Conservation (phyloP, 495 filamentous ascomycete species). For the Neurospora sp. region DNA sequence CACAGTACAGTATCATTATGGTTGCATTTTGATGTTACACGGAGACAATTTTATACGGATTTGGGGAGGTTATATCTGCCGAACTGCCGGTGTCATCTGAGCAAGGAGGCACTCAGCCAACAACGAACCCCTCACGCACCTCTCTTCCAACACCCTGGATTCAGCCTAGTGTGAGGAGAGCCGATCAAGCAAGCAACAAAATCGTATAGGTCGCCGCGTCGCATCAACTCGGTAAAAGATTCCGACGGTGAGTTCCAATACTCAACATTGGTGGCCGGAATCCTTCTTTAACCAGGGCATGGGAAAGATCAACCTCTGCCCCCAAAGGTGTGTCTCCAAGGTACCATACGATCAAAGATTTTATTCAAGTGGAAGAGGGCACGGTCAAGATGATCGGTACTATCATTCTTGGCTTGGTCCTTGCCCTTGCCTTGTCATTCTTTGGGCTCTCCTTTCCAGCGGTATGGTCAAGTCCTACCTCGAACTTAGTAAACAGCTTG, state of each 20-base stretch:
- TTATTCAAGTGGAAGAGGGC: not conserved
- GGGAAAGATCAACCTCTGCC: not conserved
- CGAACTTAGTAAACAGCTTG: not conserved
- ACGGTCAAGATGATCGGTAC: not conserved
- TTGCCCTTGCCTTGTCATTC: not conserved
- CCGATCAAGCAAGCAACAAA: not conserved
- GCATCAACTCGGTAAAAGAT: not conserved
- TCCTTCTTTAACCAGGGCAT: not conserved
- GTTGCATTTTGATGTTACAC: not conserved
- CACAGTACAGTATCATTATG: not conserved
- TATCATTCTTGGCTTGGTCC: not conserved
- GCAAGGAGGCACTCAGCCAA: not conserved
- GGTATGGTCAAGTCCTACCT: not conserved
- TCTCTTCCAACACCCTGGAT: not conserved
- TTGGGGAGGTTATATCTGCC: not conserved
- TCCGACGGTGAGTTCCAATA: not conserved
- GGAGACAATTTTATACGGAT: not conserved
- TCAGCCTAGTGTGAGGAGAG: not conserved
- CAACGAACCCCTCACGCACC: not conserved
- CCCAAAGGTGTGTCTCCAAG: not conserved
- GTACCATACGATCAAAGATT: not conserved
- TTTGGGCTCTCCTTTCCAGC: not conserved
- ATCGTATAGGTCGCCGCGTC: not conserved
- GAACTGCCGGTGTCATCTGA: not conserved
- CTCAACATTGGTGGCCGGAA: not conserved